Evolutionary conservation across 345 rosid species (phyloP).

Genomic region (Acer negundo): DNA sequence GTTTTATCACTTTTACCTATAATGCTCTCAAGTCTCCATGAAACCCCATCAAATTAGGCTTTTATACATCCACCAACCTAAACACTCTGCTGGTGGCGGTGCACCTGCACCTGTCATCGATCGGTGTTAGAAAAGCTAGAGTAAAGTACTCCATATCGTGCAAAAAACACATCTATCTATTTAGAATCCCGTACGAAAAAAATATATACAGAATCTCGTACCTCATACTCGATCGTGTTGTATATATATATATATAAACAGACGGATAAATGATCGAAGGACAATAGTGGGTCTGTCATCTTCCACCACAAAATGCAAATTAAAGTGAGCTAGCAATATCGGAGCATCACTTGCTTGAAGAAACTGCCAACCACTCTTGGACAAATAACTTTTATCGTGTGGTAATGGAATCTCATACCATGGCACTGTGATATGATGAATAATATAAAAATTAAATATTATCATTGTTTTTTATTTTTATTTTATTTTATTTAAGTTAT

Average conservation of each 20-base stretch:
- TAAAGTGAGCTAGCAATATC: not conserved
- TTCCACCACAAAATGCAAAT: slow-evolving; percentile 8
- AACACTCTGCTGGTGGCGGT: not conserved
- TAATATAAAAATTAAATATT: too few relatives aligned
- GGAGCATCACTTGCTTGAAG: slow-evolving; percentile 18
- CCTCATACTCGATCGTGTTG: too few relatives aligned
- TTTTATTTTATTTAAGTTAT: too few relatives aligned
- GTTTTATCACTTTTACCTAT: not conserved
- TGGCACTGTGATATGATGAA: too few relatives aligned
- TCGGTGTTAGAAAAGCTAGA: not conserved
- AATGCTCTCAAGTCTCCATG: not conserved
- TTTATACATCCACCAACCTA: slow-evolving; percentile 5
- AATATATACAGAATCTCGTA: too few relatives aligned
- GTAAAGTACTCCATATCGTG: too few relatives aligned
- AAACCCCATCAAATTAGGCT: slow-evolving; percentile 40
- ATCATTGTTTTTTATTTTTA: too few relatives aligned
- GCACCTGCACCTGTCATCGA: not conserved
- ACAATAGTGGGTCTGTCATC: slow-evolving; percentile 6
- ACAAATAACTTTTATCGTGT: too few relatives aligned
- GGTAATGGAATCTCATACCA: too few relatives aligned
- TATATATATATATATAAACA: not conserved
- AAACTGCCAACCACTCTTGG: slow-evolving; percentile 6
- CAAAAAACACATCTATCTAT: too few relatives aligned
- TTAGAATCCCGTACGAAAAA: too few relatives aligned
- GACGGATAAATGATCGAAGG: slow-evolving; percentile 1